Base-by-base conservation (phyloP, 2,329 filamentous ascomycete species). In the Penicillium sp. region DNA sequence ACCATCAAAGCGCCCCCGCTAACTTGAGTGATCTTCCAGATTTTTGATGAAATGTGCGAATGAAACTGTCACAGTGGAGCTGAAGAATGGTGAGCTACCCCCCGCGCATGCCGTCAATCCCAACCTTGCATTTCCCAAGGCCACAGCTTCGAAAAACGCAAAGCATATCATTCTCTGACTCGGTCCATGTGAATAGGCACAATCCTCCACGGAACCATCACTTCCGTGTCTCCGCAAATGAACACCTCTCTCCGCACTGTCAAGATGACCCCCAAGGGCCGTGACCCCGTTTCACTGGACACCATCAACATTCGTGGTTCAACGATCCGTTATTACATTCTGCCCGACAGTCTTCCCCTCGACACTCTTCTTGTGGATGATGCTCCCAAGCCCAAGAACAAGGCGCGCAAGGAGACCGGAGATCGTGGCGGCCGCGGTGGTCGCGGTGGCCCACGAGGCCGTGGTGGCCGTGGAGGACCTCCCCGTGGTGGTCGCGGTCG, bases 31-130 rank as follows among this genome's bases (percentile, higher is more conserved):
- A 45, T 47, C 42, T 56, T 63, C 59, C 76, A 97, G 94, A 75
- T 99, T 99, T 77, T 83, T 99, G 67, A 97, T 97, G 93, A 99
- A 99, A 83, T 97, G 93, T 78, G 87, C 90, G 77, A 97, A 97
- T 77, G 94, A 99, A 81, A 96, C 94, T 69, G 94, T 97, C 69
- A 97, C 93, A 43, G 90, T 99, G 76, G 94, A 99, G 78, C 83
- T 99, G 66, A 99, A 99, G 78, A 97, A 97, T 85, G 94, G 92
- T 94, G 81, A 43, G 75, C 66, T 43, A 9, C 31, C 34, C 47
- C 46, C 31, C 51, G 40, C 43, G 46, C 54, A 40, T 50, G 27
- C 49, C 8, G 47, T 40, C 14, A 47, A 46, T 5, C 34, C 38
- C 44, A 38, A 55, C 34, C 3, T 34, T 27, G 22, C 21, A 13